Evolutionary conservation across 1,139 yeast genomes (phyloP), one percentile per base, ranked within the genome.

Genomic region (Zhuliangozyma parablackwelliae): DNA sequence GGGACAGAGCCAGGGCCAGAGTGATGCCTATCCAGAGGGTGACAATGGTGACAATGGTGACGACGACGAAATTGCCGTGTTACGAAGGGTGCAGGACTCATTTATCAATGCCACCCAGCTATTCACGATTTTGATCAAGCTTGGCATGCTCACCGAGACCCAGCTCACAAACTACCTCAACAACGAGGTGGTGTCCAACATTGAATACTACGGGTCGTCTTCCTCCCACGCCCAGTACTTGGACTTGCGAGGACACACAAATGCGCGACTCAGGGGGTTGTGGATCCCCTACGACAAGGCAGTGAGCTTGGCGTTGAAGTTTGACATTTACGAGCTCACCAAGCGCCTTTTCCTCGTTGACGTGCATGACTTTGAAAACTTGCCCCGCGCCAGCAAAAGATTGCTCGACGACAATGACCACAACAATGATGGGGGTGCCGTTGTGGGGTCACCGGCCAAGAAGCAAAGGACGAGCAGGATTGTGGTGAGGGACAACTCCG

Each of bases 201-300:
- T 60, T 30, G 68, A 63, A 41, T 69, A 58, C 45, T 41, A 40
- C 24, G 61, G 58, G 10, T 47, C 57, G 4, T 23, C 24, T 3
- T 3, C 24, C 24, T 7, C 24, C 9, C 24, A 23, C 24, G 10
- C 7, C 3, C 52, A 54, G 26, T 59, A 46, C 42, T 55, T 61
- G 39, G 72, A 70, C 48, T 59, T 53, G 32, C 46, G 61, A 4
- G 35, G 45, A 7, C 61, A 62, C 44, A 57, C 53, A 16, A 57
- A 59, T 38, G 30, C 42, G 6, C 45, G 42, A 29, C 43, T 69
- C 25, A 50, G 57, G 28, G 76, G 76, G 0, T 41, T 68, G 20
- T 70, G 75, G 75, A 56, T 70, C 23, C 64, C 75, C 4, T 70
- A 68, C 49, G 75, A 69, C 42, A 64, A 59, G 44, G 75, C 75